Evolutionary conservation across 148 eudicot genomes (phyloP), one percentile per base, ranked within the genome.

Genomic region (Vaccinium myrtillus): DNA sequence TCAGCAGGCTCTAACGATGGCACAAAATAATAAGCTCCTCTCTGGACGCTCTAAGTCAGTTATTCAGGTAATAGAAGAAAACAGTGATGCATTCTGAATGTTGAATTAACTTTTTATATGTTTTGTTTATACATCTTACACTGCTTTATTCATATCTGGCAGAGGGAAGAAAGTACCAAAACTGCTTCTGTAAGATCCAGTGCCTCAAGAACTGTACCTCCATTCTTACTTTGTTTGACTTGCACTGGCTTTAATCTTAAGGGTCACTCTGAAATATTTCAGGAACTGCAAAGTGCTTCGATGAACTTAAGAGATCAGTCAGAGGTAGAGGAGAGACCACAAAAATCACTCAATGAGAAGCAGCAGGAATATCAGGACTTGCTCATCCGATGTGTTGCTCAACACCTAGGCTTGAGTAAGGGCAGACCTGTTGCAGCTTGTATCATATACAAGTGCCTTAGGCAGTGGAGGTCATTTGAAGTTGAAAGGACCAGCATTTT

Each of bases 401-500:
- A 95, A 87, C 98, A 90, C 80, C 93, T 95, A 76, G 96, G 98
- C 69, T 94, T 95, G 85, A 87, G 92, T 32, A 94, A 84, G 87
- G 98, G 92, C 43, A 89, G 96, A 69, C 96, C 98, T 50, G 89
- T 94, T 87, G 94, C 96, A 83, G 98, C 98, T 27, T 94, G 96
- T 86, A 93, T 94, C 75, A 94, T 95, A 82, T 95, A 91, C 92
- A 95, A 93, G 88, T 95, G 98, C 89, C 94, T 95, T 56, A 87
- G 94, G 81, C 98, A 95, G 71, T 95, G 98, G 98, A 90, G 93
- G 83, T 94, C 98, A 78, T 92, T 95, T 87, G 98, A 95, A 91
- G 98, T 90, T 83, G 98, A 95, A 88, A 89, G 92, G 81, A 95
- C 98, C 19, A 94, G 95, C 88, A 94, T 94, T 74, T 95, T 95